Evolutionary conservation across 371 early-diverging fungal genomes (phyloP), one percentile per base, ranked within the genome.

Genomic region (Saksenaea vasiformis): DNA sequence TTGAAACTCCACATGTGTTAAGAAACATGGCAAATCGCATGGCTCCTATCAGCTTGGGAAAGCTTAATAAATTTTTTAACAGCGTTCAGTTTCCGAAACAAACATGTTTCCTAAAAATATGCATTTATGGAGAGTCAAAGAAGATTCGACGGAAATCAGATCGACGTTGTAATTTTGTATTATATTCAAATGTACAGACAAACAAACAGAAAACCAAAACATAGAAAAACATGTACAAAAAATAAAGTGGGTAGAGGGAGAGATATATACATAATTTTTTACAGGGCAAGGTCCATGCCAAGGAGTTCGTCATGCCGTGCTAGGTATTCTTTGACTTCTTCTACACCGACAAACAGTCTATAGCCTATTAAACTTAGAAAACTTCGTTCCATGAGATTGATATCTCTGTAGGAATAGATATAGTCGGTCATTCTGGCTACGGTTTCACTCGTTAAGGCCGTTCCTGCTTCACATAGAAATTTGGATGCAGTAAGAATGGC

Each of bases 401-500:
- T 79, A 67, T 87, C 85, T 27, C 68, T 62, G 19, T 70, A 69
- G 19, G 76, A 67, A 56, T 83, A 87, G 34, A 84, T 69, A 36
- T 83, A 84, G 28, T 75, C 73, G 0, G 85, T 78, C 39, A 83
- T 81, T 39, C 65, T 70, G 10, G 82, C 79, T 15, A 87, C 76
- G 54, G 68, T 62, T 17, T 73, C 74, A 39, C 78, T 80, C n/a
- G 61, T 58, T 36, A 85, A 76, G 13, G 77, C 71, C 9, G 71
- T 70, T 43, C 71, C 72, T 38, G 84, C 82, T 28, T 85, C 79
- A 51, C 70, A 68, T 36, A 77, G 56, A 58, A 73, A 82, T 70
- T 77, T 87, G 62, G 83, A 83, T 1, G 85, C 85, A 3, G 83
- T 76, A 55, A 87, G 67, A 51, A 86, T 65, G 13, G 88, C 80